phyloP scores from a whole-genome alignment of 805 yeast genomes.

The Saccharomycopsis selenospora region DNA sequence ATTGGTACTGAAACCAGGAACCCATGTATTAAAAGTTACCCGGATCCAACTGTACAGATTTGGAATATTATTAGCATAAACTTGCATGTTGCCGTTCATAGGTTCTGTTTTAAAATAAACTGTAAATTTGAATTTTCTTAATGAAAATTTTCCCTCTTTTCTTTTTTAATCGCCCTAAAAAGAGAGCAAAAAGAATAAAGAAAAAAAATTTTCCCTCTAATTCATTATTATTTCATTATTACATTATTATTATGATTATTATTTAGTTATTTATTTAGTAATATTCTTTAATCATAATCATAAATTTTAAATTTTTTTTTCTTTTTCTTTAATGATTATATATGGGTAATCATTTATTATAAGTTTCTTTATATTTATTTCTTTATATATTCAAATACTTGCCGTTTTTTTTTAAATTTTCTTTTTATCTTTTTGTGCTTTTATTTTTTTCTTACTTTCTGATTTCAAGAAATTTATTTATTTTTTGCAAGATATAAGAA shows the following conservation, averaged over 20 bases:
- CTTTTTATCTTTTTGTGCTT: background rate
- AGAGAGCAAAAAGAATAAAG: background rate
- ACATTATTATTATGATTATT: too few relatives aligned
- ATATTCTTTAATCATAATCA: too few relatives aligned
- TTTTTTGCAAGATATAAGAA: too few relatives aligned
- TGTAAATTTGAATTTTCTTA: too few relatives aligned
- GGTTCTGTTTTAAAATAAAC: background rate
- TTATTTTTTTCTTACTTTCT: too few relatives aligned
- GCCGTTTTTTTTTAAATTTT: background rate
- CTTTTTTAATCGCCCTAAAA: background rate
- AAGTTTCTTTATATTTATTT: too few relatives aligned
- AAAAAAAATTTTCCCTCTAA: too few relatives aligned
- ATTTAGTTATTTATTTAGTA: too few relatives aligned
- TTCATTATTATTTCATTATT: too few relatives aligned
- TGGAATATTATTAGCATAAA: background rate
- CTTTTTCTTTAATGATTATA: background rate
- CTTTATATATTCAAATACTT: background rate
- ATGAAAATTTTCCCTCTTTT: background rate
- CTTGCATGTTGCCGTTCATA: conserved; percentile 2
- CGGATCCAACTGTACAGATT: background rate
- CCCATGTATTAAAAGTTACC: background rate
- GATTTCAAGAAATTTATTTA: too few relatives aligned
- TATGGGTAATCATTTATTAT: too few relatives aligned
- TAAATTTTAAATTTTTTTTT: background rate
- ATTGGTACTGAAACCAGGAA: too few relatives aligned